Base-by-base conservation (phyloP, 495 filamentous ascomycete genomes). In the Penicillium canescens region DNA sequence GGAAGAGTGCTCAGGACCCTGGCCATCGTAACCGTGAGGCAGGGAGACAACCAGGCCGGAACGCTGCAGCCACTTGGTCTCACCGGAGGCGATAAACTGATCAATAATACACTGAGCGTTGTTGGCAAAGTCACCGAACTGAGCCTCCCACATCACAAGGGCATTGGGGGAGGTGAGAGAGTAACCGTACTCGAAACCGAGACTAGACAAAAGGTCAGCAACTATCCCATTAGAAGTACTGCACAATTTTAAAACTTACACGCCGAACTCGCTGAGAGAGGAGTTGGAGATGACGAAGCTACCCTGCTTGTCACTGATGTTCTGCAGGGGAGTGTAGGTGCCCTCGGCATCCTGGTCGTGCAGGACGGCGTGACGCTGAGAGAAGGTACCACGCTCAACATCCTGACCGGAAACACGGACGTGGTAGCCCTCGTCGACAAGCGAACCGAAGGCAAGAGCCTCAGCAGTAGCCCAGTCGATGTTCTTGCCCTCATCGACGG, bases 61-160 rank as follows among this genome's bases (percentile, higher is more conserved):
- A 62, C 94, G 87, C 78, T 98, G 94, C 71, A 96, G 84, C 94
- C 94, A 98, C 80, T 98, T 98, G 49, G 88, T 86, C 74, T 98
- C 94, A 63, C 95, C 94, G 38, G 95, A 95, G 37, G 95, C 94
- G 61, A 98, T 85, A 76, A 98, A 98, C 76, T 98, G 94, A 72
- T 98, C 94, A 66, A 97, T 92, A 75, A 98, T 95, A 71, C 92
- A 96, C 73, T 98, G 94, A 40, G 92, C 91, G 73, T 96, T 98
- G 83, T 98, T 98, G 78, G 92, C 94, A 60, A 98, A 98, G 74
- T 98, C 94, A 78, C 94, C 94, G 70, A 98, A 98, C 76, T 98
- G 94, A 31, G 94, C 94, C 74, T 98, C 94, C 94, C 94, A 98
- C 83, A 98, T 92, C 55, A 98, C 91, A 26, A 98, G 83, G 37